Percentiles rank a stretch among this genome's conserved stretches.
phyloP scores from a whole-genome alignment of 768 basidiomycete genomes.

The Cytidiella melzeri region DNA sequence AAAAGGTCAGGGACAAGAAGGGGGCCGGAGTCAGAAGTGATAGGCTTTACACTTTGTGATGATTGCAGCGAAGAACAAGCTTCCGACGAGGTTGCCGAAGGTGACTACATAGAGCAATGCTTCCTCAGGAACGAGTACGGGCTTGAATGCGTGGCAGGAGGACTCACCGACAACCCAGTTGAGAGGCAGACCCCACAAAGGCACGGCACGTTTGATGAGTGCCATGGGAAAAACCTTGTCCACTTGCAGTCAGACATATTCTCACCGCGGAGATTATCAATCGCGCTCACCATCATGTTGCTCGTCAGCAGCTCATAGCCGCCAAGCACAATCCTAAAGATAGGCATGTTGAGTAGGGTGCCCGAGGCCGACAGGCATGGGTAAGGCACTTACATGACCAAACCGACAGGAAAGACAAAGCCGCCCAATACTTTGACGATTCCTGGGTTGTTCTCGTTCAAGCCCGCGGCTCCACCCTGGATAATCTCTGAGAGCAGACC shows the following conservation, averaged over 20 bases:
- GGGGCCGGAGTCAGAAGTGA: background rate
- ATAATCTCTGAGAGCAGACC: conserved; percentile 57
- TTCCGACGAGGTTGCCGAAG: conserved; percentile 65
- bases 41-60: conserved; percentile 52
- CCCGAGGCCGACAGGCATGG: background rate
- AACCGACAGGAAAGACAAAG: conserved; percentile 70
- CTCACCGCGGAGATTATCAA: background rate
- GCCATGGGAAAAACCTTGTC: conserved; percentile 66
- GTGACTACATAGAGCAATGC: conserved; percentile 38
- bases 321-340: conserved; percentile 61
- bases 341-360: background rate
- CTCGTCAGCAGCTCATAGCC: conserved; percentile 68
- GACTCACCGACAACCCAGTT: conserved; percentile 63
- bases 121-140: background rate
- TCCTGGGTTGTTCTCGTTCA: conserved; percentile 54
- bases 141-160: background rate
- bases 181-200: conserved; percentile 62
- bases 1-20: conserved; percentile 50
- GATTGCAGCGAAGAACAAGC: conserved; percentile 63
- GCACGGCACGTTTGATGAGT: conserved; percentile 49
- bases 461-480: conserved; percentile 48
- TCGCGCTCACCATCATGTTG: conserved; percentile 58
- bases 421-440: conserved; percentile 60
- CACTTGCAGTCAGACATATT: background rate
- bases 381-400: conserved; percentile 56